Base-by-base conservation (phyloP, 2,329 filamentous ascomycete genomes). In the Cercospora sp. region DNA sequence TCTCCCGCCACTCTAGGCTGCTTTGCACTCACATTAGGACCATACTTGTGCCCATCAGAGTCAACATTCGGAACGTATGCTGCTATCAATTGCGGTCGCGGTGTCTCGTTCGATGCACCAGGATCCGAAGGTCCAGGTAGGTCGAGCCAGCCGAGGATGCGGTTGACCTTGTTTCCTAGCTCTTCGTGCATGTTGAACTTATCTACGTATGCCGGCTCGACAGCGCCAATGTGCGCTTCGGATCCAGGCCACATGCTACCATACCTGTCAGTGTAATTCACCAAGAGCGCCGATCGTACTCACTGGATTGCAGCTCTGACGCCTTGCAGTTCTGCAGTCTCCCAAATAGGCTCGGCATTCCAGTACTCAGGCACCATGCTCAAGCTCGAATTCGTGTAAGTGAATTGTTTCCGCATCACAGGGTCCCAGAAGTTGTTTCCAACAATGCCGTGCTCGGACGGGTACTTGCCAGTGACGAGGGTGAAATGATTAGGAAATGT, bases 401-500 rank as follows among this genome's bases (percentile, higher is more conserved):
- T 93, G 81, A 99, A 99, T 72, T 96, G 90, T 69, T 91, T 89
- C 74, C 90, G 71, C 10, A 93, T 78, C 0, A 84, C 82, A 0
- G 92, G 91, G 75, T 98, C 95, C 91, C 92, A 99, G 78, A 99
- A 99, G 0, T 88, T 91, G 77, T 99, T 99, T 5, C 93, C 92
- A 0, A 99, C 94, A 3, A 99, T 85, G 0, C 95, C 95, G 77
- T 99, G 95, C 66, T 90, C 90, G 80, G 98, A 94, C 0, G 95
- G 95, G 74, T 98, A 93, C 28, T 98, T 81, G 0, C 95, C 95
- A 0, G 95, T 98, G 0, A 93, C 92, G 43, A 98, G 84, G 0
- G 94, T 97, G 79, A 94, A 97, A 79, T 98, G 95, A 74, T 98
- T 83, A 3, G 95, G 95, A 75, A 99, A 99, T 0, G 95, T 99